Base-by-base conservation (phyloP, 192 early-diverging fungal genomes). In the Backusella morwellensis region DNA sequence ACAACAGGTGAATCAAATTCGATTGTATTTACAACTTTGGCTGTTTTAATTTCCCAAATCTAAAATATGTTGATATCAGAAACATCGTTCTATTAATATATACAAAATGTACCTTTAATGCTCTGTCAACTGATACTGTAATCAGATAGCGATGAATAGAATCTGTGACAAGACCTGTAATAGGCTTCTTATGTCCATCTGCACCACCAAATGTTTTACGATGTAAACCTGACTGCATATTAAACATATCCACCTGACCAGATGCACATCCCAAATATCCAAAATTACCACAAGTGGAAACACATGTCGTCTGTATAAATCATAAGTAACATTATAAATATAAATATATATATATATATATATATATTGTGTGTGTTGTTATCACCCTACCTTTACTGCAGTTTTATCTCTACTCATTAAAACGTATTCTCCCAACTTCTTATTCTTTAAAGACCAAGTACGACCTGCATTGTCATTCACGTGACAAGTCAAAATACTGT, bases 201-300 rank as follows among this genome's bases (percentile, higher is more conserved):
- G 36, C 35, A 17, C 85, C 88, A 6, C 73, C 77, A 79, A 95
- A 97, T 38, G 90, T 85, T 68, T 89, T 91, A 40, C 94, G 90
- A 38, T 88, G 83, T 47, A 91, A 66, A 8, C 97, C 97, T 29
- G 96, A 97, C 76, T 99, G 98, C 91, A 99, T 91, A 86, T 97
- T 98, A 89, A 89, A 95, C 91, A 94, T 92, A 66, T 96, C 96
- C 47, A 99, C 87, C 12, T 77, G 73, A 66, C 98, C 98, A 36
- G 81, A 79, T 8, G 89, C 80, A 32, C 91, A 88, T 4, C 97
- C 98, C 4, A 97, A 84, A 76, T 97, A 93, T 6, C 93, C 95
- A 91, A 92, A 99, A 82, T 98, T 97, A 66, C 98, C 98, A 71
- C 97, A 98, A 1, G 88, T 82, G 81, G 93, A 96, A 42, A 99